Evolutionary conservation across 495 filamentous ascomycete genomes (phyloP), one percentile per base, ranked within the genome.

Genomic region (Umbilicaria muhlenbergii): DNA sequence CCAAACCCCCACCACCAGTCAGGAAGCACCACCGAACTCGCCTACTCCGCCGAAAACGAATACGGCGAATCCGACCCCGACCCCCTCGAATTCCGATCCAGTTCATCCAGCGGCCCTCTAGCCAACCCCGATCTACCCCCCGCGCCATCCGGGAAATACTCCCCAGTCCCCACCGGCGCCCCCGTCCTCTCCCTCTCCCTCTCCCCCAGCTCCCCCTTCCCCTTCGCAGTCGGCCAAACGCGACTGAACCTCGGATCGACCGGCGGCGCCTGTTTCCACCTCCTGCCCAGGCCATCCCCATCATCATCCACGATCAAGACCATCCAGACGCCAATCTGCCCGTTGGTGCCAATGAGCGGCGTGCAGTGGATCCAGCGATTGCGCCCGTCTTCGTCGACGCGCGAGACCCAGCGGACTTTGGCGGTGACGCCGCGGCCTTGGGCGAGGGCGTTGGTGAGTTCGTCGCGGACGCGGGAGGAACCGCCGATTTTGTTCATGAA

Each of bases 291-390:
- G 36, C 46, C 53, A 32, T 44, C 41, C 12, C 5, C 1, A 6
- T 28, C 24, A 6, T 28, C 24, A 6, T 28, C 24, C 4, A 28
- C 24, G 24, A 28, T 28, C 5, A 28, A 10, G 14, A 80, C 63
- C 72, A 81, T 76, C 75, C 74, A 79, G 0, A 78, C 75, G 39
- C 77, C 77, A 8, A 78, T 64, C 10, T 66, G 59, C 13, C 72
- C 69, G 46, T 79, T 69, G 28, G 56, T 62, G 1, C 76, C 74
- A 12, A 74, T 39, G 11, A 80, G 57, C 11, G 77, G 75, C 31
- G 74, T 79, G 55, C 73, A 76, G 48, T 79, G 75, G 34, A 80
- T 71, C 67, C 75, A 81, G 33, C 72, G 57, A 11, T 64, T 58
- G 18, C 71, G 63, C 1, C 71, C 72, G 31, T 68, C 64, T 11